Base-by-base conservation (phyloP, 371 early-diverging fungal species). In the Phascolomyces articulosus region DNA sequence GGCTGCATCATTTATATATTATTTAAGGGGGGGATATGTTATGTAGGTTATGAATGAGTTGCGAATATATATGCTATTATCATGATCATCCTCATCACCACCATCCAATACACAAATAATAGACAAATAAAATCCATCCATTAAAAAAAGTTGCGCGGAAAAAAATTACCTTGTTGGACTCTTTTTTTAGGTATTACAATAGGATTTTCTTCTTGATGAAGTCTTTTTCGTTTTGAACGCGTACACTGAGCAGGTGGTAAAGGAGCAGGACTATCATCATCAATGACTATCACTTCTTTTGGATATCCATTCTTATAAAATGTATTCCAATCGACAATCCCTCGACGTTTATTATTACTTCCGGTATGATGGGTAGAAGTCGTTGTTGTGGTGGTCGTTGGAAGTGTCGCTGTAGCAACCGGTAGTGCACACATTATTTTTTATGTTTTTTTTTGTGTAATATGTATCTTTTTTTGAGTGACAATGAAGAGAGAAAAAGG, bases 281-380 rank as follows among this genome's bases (percentile, higher is more conserved):
- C 87, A 63, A 87, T 87, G 23, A 87, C 82, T 62, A 87, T 87
- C 21, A 87, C 75, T 59, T 87, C 87, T 66, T 74, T 71, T 24
- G 87, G 87, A 20, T 75, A 67, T 29, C 87, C 87, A 62, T 85
- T 86, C 66, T 79, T 82, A 54, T 85, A 85, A 44, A 84, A 85
- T 29, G 71, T 71, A 56, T 72, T 69, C 87, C 87, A 87, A 71
- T 86, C 72, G 11, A 66, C 72, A 13, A 66, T 58, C 58, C 31
- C 72, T 68, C 62, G 60, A 34, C 21, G 31, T 53, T 60, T 23
- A 40, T 34, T 58, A 15, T 27, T 40, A 2, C 40, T 44, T 44
- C 18, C n/a, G 15, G 29, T n/a, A n/a, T n/a, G n/a, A n/a, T n/a
- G n/a, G n/a, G n/a, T n/a, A n/a, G n/a, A n/a, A n/a, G n/a, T 27